A percentile compares a stretch with the other conserved stretches of the same genome.
Evolutionary conservation across 2,329 filamentous ascomycete genomes (phyloP).

Genomic region (Calonectria ilicicola): DNA sequence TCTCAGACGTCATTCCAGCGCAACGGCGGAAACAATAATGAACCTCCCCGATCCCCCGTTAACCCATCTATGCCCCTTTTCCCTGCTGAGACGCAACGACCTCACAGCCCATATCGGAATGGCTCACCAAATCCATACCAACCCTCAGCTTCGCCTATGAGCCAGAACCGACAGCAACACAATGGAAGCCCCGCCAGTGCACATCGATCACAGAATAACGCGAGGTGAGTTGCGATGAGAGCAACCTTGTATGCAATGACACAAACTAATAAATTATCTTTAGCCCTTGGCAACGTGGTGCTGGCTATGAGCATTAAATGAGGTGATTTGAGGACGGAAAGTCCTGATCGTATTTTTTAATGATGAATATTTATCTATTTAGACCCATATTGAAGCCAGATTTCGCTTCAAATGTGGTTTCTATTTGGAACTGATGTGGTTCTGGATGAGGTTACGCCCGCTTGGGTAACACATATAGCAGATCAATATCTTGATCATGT

Average conservation of each 20-base stretch:
- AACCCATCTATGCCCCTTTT: conserved; percentile 59
- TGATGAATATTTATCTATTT: conserved; percentile 31
- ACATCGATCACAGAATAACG: conserved; percentile 52
- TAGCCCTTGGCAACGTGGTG: conserved; percentile 60
- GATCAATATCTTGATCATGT: neutral
- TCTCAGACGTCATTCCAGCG: conserved; percentile 49
- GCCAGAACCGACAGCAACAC: conserved; percentile 47
- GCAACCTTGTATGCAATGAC: too few species aligned
- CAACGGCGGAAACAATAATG: conserved; percentile 27
- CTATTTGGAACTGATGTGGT: conserved; percentile 17
- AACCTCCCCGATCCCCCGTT: conserved; percentile 51
- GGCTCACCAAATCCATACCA: conserved; percentile 51
- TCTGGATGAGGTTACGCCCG: conserved; percentile 11
- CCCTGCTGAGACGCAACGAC: conserved; percentile 51
- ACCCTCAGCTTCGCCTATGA: conserved; percentile 45
- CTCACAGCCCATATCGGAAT: conserved; percentile 51
- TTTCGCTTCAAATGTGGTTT: conserved; percentile 28
- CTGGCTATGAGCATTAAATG: conserved; percentile 55
- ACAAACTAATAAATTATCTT: conserved; percentile 27
- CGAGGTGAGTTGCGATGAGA: conserved; percentile 47
- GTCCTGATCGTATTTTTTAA: conserved; percentile 29
- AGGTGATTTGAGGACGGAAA: conserved; percentile 26
- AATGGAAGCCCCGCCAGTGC: conserved; percentile 48
- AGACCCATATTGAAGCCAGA: conserved; percentile 20
- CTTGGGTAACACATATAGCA: conserved; percentile 16